Evolutionary conservation across 345 rosid species (phyloP).

Genomic region (Pistacia vera): DNA sequence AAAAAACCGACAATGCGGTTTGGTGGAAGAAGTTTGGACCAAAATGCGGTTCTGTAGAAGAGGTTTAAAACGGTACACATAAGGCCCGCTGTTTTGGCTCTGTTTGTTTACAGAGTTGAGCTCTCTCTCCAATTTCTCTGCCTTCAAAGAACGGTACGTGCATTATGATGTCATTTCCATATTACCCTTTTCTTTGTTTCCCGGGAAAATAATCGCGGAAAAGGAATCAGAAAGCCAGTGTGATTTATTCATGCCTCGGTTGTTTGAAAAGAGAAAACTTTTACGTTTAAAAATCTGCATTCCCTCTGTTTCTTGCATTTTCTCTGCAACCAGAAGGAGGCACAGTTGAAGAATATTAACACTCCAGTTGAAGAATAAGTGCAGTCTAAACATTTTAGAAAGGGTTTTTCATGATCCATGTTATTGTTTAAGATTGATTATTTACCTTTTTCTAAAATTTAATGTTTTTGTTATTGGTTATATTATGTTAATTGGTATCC

Average conservation of each 20-base stretch:
- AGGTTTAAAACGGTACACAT: neutral
- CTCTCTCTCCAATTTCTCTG: slow-evolving; percentile 4
- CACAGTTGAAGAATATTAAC: too few species aligned
- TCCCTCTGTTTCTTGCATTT: too few species aligned
- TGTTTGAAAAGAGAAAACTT: neutral
- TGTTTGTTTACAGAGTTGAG: too few species aligned
- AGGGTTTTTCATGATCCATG: neutral
- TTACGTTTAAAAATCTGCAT: neutral
- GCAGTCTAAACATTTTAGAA: too few species aligned
- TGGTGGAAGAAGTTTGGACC: neutral
- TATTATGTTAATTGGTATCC: neutral
- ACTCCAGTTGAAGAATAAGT: too few species aligned
- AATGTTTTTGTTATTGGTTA: neutral
- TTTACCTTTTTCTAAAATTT: neutral
- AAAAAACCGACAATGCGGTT: neutral
- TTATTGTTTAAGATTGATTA: neutral
- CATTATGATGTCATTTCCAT: neutral
- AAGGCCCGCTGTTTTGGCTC: neutral
- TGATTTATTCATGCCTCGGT: neutral
- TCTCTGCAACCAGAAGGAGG: too few species aligned
- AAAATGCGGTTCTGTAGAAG: neutral
- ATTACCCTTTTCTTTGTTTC: neutral
- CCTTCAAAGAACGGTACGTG: slow-evolving; percentile 7
- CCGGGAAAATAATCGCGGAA: neutral
- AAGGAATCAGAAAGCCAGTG: neutral